phyloP scores from a whole-genome alignment of 208 protist species.

The Porcisia hertigi region DNA sequence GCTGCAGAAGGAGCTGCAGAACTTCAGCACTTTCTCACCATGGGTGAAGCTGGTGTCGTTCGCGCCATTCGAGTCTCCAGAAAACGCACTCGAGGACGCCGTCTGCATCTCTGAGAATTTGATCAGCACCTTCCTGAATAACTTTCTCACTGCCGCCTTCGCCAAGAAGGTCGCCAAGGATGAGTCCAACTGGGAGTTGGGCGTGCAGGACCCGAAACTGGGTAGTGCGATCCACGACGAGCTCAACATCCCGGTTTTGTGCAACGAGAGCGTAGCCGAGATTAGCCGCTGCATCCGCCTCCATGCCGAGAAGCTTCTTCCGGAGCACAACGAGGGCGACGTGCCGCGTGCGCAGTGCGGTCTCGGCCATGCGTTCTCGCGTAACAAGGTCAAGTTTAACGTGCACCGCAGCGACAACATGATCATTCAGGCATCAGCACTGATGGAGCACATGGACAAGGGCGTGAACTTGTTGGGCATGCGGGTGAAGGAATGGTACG shows the following conservation, averaged over 20 bases:
- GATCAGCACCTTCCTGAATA: conserved; percentile 85
- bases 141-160: conserved; percentile 96
- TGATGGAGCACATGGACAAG: conserved; percentile 99
- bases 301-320: conserved; percentile 95
- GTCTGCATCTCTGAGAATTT: conserved; percentile 97
- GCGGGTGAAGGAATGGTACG: conserved; percentile 99
- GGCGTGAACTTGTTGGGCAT: conserved; percentile 99
- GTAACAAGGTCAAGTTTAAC: conserved; percentile 99
- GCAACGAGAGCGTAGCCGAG: conserved; percentile 89
- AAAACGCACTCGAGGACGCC: conserved; percentile 98
- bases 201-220: conserved; percentile 95
- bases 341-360: conserved; percentile 97
- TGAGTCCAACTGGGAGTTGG: conserved; percentile 89
- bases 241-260: conserved; percentile 84
- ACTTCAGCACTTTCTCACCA: conserved; percentile 94
- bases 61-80: conserved; percentile 95
- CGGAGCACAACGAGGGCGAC: conserved; percentile 94
- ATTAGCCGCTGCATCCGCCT: conserved; percentile 96
- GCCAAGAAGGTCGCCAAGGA: conserved; percentile 90
- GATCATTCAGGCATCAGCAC: conserved; percentile 98
- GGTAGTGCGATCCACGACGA: conserved; percentile 94
- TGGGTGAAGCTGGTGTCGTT: conserved; percentile 96
- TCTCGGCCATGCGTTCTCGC: conserved; percentile 98
- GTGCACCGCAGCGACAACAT: conserved; percentile 99
- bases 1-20: conserved; percentile 92